Conservation (phyloP, 1,284 basidiomycete species). For the Rhodotorula sp. region DNA sequence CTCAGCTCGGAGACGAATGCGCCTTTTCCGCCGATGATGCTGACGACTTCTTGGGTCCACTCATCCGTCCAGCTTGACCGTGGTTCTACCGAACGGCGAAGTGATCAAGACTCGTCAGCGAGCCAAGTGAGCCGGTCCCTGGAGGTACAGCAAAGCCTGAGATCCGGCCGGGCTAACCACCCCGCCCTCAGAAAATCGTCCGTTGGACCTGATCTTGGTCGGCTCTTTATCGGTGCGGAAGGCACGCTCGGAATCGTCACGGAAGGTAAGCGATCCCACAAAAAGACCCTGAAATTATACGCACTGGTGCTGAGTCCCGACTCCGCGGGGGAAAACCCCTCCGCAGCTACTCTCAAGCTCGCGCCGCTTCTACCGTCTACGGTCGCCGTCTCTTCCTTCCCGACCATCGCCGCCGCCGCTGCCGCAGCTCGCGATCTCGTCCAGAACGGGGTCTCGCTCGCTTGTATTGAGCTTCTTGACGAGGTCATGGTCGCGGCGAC, state of each 20-base stretch:
- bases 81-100: slow-evolving; percentile 83
- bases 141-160: too few species aligned
- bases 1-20: slow-evolving; percentile 1
- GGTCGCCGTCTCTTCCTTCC: slow-evolving; percentile 56
- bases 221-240: slow-evolving; percentile 90
- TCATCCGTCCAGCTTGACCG: slow-evolving; percentile 58
- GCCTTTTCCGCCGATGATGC: not conserved
- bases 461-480: slow-evolving; percentile 76
- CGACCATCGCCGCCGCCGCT: slow-evolving; percentile 57
- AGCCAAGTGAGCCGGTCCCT: slow-evolving; percentile 51
- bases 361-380: slow-evolving; percentile 70
- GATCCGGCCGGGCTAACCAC: too few species aligned
- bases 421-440: slow-evolving; percentile 67
- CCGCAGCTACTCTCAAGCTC: slow-evolving; percentile 67
- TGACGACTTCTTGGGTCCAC: not conserved
- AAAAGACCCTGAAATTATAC: not conserved
- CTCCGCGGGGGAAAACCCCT: slow-evolving; percentile 41
- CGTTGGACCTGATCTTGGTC: slow-evolving; percentile 85
- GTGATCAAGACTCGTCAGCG: slow-evolving; percentile 87
- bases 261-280: slow-evolving; percentile 54
- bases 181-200: slow-evolving; percentile 64
- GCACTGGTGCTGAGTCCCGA: not conserved
- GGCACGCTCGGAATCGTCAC: slow-evolving; percentile 91
- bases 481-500: slow-evolving; percentile 55
- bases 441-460: slow-evolving; percentile 48